phyloP scores from a whole-genome alignment of 2,329 filamentous ascomycete genomes.

The Phyllosticta citribraziliensis region DNA sequence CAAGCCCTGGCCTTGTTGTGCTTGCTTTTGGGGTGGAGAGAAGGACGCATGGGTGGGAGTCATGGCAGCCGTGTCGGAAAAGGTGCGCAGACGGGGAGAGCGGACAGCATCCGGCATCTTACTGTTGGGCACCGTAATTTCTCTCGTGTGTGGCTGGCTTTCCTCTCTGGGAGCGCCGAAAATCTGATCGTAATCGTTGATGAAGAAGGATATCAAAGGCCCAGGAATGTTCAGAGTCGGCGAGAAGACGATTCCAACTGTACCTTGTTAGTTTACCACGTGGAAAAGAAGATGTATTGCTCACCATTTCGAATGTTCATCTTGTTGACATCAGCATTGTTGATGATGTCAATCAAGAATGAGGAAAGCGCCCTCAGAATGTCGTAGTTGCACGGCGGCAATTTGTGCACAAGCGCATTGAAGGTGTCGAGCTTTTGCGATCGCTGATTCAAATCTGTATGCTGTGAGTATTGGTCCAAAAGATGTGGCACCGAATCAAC shows the following conservation, averaged over 20 bases:
- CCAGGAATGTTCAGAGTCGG: conserved; percentile 94
- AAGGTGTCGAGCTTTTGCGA: conserved; percentile 68
- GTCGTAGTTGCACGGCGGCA: conserved; percentile 72
- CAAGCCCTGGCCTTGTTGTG: conserved; percentile 40
- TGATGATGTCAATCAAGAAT: conserved; percentile 86
- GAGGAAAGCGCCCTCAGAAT: conserved; percentile 76
- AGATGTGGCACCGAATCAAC: conserved; percentile 12
- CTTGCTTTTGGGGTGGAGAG: conserved; percentile 16
- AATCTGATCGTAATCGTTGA: conserved; percentile 81
- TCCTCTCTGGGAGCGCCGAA: conserved; percentile 63
- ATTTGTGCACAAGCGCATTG: conserved; percentile 65
- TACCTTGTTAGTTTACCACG: not conserved
- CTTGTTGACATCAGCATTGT: conserved; percentile 84
- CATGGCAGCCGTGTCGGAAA: conserved; percentile 56
- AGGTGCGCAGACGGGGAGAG: conserved; percentile 56
- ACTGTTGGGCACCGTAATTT: conserved; percentile 33
- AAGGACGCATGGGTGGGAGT: conserved; percentile 51
- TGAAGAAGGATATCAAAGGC: conserved; percentile 84
- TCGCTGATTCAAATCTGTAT: conserved; percentile 59
- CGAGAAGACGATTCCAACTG: conserved; percentile 92
- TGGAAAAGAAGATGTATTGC: conserved; percentile 5
- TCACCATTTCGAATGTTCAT: conserved; percentile 84
- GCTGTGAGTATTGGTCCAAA: conserved; percentile 16
- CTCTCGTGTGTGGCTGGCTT: conserved; percentile 35
- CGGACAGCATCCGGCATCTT: conserved; percentile 49